Conservation (phyloP, 23 red algal species). For the Gracilaria gracilis region DNA sequence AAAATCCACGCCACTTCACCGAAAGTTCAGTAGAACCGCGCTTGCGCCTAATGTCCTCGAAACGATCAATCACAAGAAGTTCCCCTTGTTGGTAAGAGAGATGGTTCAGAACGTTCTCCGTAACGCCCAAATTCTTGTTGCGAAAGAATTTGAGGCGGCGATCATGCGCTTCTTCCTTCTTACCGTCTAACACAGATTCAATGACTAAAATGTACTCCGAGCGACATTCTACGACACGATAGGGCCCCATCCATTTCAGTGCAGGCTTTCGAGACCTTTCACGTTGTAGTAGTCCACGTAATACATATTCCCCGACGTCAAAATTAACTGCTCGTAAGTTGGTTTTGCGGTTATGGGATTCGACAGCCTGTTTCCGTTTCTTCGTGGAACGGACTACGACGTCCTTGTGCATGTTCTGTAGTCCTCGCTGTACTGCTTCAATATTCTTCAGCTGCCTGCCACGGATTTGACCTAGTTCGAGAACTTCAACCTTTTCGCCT, state of each 20-base stretch:
- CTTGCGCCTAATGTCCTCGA: neutral
- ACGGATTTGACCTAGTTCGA: neutral
- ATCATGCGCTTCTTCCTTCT: neutral
- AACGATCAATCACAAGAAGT: neutral
- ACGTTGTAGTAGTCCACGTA: neutral
- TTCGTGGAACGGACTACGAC: conserved; percentile 3
- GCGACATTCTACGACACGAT: neutral
- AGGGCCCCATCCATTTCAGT: conserved; percentile 27
- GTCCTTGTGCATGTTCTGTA: neutral
- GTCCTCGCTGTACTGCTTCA: neutral
- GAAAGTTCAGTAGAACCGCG: neutral
- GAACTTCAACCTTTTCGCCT: too few relatives aligned
- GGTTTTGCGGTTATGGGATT: conserved; percentile 34
- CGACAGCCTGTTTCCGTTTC: neutral
- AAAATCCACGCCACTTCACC: conserved; percentile 34
- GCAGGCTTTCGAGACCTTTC: neutral
- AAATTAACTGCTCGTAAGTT: conserved; percentile 5
- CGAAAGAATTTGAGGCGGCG: neutral
- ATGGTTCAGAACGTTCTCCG: neutral
- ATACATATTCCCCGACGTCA: neutral
- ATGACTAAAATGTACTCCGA: too few relatives aligned
- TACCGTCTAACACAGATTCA: neutral
- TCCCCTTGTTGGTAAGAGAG: conserved; percentile 16
- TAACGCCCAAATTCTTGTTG: too few relatives aligned
- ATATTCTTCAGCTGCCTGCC: neutral